Conservation (phyloP, 768 basidiomycete genomes). For the Pisolithus sp. region DNA sequence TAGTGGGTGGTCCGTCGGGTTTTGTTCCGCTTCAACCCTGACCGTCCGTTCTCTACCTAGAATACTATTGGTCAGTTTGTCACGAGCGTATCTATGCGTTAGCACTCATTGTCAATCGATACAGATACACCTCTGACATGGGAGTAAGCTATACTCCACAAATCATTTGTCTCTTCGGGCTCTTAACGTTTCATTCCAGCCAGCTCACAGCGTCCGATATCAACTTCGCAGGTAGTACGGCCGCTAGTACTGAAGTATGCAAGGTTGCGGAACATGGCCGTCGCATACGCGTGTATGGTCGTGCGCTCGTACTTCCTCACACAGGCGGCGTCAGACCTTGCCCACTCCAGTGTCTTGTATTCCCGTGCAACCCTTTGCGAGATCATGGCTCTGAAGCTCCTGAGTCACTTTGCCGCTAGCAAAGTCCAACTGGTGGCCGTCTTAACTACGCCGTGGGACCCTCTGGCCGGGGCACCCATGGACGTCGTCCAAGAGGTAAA, state of each 20-base stretch:
- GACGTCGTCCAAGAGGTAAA: slow-evolving; percentile 67
- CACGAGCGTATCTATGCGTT: neutral
- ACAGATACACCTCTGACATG: slow-evolving; percentile 69
- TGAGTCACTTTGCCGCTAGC: slow-evolving; percentile 65
- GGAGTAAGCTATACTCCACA: slow-evolving; percentile 47
- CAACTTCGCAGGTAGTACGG: slow-evolving; percentile 71
- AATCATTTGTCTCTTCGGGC: neutral
- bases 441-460: slow-evolving; percentile 79
- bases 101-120: slow-evolving; percentile 1
- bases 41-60: slow-evolving; percentile 7
- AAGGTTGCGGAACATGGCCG: slow-evolving; percentile 64
- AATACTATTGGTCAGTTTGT: slow-evolving; percentile 19
- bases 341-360: slow-evolving; percentile 67
- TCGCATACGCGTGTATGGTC: slow-evolving; percentile 72
- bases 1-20: slow-evolving; percentile 38
- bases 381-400: slow-evolving; percentile 81
- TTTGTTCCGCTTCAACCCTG: slow-evolving; percentile 13
- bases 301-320: slow-evolving; percentile 74
- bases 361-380: slow-evolving; percentile 78
- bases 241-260: slow-evolving; percentile 79
- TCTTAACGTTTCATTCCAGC: slow-evolving; percentile 29
- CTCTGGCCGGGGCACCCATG: slow-evolving; percentile 67
- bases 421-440: slow-evolving; percentile 73
- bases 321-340: slow-evolving; percentile 63
- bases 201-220: slow-evolving; percentile 80